These are phyloP conservation scores for Avena eriantha DNA, from an alignment of 176 grass and related monocot species.

Conservation along the genomic window DNA sequence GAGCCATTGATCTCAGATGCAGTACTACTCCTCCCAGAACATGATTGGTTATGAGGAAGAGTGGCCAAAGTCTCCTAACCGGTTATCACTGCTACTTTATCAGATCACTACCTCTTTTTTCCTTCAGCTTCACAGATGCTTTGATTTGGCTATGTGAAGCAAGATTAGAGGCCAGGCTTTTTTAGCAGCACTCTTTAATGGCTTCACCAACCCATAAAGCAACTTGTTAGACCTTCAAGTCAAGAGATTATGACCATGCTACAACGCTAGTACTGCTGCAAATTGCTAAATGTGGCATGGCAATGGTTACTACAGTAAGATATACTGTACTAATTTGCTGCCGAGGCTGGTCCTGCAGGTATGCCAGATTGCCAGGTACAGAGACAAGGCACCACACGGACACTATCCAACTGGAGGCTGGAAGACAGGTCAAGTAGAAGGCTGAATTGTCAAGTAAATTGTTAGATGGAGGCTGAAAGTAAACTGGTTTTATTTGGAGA, in stretches of 20 bases:
- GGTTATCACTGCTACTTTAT: background rate
- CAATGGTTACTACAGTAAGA: slow-evolving; percentile 10
- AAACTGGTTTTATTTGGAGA: background rate
- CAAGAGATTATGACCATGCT: slow-evolving; percentile 29
- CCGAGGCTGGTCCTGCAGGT: slow-evolving; percentile 33
- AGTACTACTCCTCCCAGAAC: background rate
- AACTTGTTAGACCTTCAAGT: slow-evolving; percentile 24
- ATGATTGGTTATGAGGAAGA: background rate
- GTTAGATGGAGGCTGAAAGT: background rate
- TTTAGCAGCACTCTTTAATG: background rate
- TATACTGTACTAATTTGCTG: background rate
- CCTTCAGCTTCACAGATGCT: background rate
- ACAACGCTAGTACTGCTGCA: background rate
- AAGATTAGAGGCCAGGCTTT: slow-evolving; percentile 18
- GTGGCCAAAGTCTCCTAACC: slow-evolving; percentile 40
- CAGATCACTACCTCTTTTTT: background rate
- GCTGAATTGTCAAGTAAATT: background rate
- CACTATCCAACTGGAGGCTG: background rate
- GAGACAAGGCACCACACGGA: slow-evolving; percentile 11
- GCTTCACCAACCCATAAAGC: background rate
- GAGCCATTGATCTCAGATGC: slow-evolving; percentile 19
- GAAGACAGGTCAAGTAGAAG: background rate
- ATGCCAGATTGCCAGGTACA: slow-evolving; percentile 21
- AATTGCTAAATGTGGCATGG: background rate
- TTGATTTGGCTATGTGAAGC: slow-evolving; percentile 14